Evolutionary conservation across 2,329 filamentous ascomycete genomes (phyloP).

Genomic region (Eutypa lata): DNA sequence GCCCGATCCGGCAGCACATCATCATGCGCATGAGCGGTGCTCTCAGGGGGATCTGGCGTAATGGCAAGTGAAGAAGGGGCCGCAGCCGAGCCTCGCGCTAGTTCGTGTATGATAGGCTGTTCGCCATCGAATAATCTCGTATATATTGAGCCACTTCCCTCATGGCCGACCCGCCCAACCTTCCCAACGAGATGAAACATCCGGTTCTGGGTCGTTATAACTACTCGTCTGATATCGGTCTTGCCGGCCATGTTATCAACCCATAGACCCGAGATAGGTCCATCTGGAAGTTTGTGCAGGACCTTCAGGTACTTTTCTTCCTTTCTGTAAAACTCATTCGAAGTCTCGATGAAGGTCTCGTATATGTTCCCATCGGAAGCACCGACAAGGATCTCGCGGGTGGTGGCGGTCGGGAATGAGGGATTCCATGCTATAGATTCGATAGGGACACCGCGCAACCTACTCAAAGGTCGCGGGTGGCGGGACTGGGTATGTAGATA

Average conservation of each 20-base stretch:
- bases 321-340: constrained; percentile 89
- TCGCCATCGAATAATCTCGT: constrained; percentile 85
- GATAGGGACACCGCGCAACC: constrained; percentile 81
- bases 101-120: constrained; percentile 72
- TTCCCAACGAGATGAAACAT: constrained; percentile 81
- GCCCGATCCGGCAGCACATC: constrained; percentile 63
- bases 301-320: constrained; percentile 89
- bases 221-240: constrained; percentile 69
- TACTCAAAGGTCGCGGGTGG: constrained; percentile 76
- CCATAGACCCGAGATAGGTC: constrained; percentile 81
- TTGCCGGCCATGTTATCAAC: constrained; percentile 69
- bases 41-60: constrained; percentile 68
- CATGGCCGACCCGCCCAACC: constrained; percentile 66
- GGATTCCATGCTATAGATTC: constrained; percentile 95
- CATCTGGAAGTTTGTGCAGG: constrained; percentile 79
- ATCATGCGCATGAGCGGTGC: constrained; percentile 42
- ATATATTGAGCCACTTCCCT: constrained; percentile 83
- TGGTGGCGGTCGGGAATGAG: constrained; percentile 86
- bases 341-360: constrained; percentile 91
- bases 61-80: constrained; percentile 68
- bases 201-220: constrained; percentile 75
- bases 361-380: constrained; percentile 93
- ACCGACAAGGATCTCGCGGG: constrained; percentile 87
- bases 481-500: constrained; percentile 95
- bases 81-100: constrained; percentile 55